phyloP scores from a whole-genome alignment of 768 basidiomycete genomes.

The Russula ochroleuca region DNA sequence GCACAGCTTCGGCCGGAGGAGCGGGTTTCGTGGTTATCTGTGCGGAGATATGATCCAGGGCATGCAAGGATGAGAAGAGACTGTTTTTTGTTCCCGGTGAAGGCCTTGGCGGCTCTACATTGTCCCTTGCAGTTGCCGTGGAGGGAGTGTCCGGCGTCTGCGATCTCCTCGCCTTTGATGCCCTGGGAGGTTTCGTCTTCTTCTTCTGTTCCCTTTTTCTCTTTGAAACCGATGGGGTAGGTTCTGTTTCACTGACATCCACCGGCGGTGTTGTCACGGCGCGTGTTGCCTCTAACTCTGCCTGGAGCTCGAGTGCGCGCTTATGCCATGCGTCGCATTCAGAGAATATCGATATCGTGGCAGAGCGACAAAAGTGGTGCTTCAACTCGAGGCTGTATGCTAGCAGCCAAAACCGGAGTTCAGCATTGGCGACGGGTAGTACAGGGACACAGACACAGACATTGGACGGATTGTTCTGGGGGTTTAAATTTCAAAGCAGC shows the following conservation, averaged over 20 bases:
- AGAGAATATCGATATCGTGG: not conserved
- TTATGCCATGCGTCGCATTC: slow-evolving; percentile 18
- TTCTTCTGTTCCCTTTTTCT: not conserved
- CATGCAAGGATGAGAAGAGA: slow-evolving; percentile 20
- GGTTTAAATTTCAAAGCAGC: slow-evolving; percentile 19
- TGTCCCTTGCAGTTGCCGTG: not conserved
- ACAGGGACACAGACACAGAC: slow-evolving; percentile 4
- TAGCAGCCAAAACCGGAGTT: not conserved
- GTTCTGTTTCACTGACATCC: slow-evolving; percentile 8
- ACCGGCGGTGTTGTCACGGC: not conserved
- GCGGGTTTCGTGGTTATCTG: not conserved
- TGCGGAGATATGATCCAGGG: slow-evolving; percentile 4
- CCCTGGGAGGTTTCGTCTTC: not conserved
- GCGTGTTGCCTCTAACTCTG: slow-evolving; percentile 1
- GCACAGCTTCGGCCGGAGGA: not conserved
- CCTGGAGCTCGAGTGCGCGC: slow-evolving; percentile 18
- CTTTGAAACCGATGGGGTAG: not conserved
- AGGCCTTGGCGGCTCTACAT: not conserved
- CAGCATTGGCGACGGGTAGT: not conserved
- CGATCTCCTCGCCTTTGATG: not conserved
- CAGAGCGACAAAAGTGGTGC: slow-evolving; percentile 7
- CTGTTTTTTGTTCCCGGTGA: not conserved
- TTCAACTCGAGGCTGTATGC: slow-evolving; percentile 15
- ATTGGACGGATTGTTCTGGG: slow-evolving; percentile 8
- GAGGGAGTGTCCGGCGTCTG: not conserved